Evolutionary conservation across 257 asterid species (phyloP).

Genomic region (Nicotiana paniculata): DNA sequence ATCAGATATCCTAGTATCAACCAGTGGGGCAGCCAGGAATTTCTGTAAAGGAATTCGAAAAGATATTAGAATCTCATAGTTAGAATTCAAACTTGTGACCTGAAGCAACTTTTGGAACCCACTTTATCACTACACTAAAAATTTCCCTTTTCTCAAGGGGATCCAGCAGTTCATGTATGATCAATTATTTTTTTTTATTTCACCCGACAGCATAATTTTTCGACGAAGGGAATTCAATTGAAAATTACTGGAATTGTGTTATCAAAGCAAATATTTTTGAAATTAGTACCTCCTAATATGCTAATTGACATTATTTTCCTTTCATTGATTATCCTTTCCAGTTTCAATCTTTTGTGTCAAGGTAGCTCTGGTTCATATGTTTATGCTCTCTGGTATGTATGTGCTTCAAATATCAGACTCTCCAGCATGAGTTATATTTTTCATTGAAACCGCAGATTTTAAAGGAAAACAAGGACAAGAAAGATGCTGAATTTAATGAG

Average conservation of each 20-base stretch:
- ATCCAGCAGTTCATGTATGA: no score
- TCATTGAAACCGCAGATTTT: slow-evolving; percentile 44
- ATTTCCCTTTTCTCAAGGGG: no score
- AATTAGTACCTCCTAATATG: no score
- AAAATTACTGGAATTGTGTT: neutral
- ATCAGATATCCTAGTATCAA: neutral
- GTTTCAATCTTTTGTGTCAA: neutral
- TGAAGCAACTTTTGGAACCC: no score
- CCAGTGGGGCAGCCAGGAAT: no score
- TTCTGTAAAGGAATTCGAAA: no score
- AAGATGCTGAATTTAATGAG: slow-evolving; percentile 90
- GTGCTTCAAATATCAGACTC: neutral
- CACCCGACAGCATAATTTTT: no score
- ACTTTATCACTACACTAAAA: no score
- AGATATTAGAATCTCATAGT: no score
- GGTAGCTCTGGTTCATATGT: neutral
- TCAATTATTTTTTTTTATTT: no score
- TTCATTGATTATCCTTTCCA: neutral
- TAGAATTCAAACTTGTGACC: no score
- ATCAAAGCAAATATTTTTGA: neutral
- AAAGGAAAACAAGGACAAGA: slow-evolving; percentile 86
- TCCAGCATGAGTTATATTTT: neutral
- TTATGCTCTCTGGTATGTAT: neutral
- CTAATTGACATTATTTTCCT: neutral
- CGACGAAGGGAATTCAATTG: no score